Evolutionary conservation across 1,284 basidiomycete genomes (phyloP).

Genomic region (Butyriboletus regius): DNA sequence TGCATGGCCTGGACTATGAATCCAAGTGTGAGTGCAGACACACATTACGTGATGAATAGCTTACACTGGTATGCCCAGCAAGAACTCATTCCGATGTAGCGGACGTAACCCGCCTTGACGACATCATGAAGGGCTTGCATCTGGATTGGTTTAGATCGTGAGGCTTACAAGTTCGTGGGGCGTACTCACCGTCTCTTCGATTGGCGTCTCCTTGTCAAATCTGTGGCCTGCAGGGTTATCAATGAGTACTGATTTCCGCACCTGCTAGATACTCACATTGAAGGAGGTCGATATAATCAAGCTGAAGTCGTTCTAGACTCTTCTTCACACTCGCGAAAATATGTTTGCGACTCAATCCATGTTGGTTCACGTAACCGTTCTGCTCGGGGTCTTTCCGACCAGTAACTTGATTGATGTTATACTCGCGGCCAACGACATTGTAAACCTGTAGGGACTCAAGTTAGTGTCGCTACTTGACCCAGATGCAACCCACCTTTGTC

Average conservation of each 20-base stretch:
- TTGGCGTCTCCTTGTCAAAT: conserved; percentile 30
- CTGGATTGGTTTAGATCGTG: conserved; percentile 6
- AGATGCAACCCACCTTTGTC: conserved; percentile 51
- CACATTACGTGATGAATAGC: conserved; percentile 2
- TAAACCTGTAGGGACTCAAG: conserved; percentile 29
- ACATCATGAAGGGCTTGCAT: conserved; percentile 58
- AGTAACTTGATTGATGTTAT: conserved; percentile 12
- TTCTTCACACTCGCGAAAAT: conserved; percentile 69
- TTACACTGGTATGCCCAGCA: conserved; percentile 38
- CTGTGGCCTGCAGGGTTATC: conserved; percentile 19
- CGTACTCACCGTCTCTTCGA: conserved; percentile 29
- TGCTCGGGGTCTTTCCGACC: conserved; percentile 31
- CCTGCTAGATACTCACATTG: conserved; percentile 39
- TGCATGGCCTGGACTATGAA: conserved; percentile 33
- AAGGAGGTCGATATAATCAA: conserved; percentile 66
- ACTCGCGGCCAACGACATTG: conserved; percentile 33
- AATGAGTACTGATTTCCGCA: background rate
- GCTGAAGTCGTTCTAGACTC: conserved; percentile 56
- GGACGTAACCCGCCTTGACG: conserved; percentile 46
- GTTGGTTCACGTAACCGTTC: conserved; percentile 54
- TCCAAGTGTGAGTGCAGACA: conserved; percentile 1
- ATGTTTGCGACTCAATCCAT: conserved; percentile 53
- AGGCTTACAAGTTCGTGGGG: background rate
- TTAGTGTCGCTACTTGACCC: background rate
- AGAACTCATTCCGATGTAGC: conserved; percentile 53